Base-by-base conservation (phyloP, 345 rosid species). In the Salix purpurea region DNA sequence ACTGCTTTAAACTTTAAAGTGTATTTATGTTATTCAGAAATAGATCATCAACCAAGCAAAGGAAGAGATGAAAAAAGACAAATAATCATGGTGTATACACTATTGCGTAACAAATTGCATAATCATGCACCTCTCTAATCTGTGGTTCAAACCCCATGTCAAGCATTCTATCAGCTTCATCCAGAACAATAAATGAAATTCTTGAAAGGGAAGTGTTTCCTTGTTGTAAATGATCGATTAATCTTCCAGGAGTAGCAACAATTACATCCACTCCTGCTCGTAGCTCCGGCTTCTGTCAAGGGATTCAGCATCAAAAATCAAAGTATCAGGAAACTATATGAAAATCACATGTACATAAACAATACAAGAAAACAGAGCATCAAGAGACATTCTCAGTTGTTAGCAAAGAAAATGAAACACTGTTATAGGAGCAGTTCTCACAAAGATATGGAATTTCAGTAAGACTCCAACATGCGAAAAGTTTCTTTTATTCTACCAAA, bases 151-250 rank as follows among this genome's bases (percentile, higher is more conserved):
- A 85, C 34, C 88, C 88, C 84, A 85, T 83, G 74, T 83, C 86
- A 78, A 85, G 86, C 88, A 85, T 85, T 76, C 85, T 78, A 64
- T 85, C 88, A 32, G 88, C 86, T 78, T 85, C 88, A 80, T 85
- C 88, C 75, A 85, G 79, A 70, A 85, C 71, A 36, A 85, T 73
- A 74, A 83, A 80, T 26, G 82, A 80, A 67, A 80, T 73, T 78
- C 84, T 78, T 16, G 77, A 71, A 21, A 85, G 84, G 19, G 79
- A 75, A 46, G 84, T 81, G 73, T 83, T 83, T 67, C 86, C 84
- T 74, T 83, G 84, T 23, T 83, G 84, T 46, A 85, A 78, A 67
- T 80, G 86, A 78, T 85, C 88, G 44, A 83, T 73, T 62, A 85
- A 80, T 73, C 88, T 78, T 73, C 88, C 88, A 30, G 88, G 88